Conservation (phyloP, 1,139 yeast species). For the Pichia norvegensis region DNA sequence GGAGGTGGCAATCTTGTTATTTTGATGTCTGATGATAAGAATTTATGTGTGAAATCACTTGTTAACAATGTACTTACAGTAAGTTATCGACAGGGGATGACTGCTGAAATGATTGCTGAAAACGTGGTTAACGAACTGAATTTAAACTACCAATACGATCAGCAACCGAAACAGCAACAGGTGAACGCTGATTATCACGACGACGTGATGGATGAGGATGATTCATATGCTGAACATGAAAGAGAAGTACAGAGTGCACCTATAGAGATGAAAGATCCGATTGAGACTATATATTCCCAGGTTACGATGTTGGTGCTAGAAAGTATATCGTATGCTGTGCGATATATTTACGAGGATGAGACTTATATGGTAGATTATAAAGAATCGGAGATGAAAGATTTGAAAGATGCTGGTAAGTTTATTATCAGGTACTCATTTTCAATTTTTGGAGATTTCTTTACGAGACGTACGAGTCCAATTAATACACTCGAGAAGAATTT, state of each 20-base stretch:
- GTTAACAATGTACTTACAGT: constrained; percentile 62
- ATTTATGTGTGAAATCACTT: constrained; percentile 71
- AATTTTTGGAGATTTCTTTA: constrained; percentile 47
- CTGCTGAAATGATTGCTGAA: constrained; percentile 50
- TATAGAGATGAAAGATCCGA: background rate
- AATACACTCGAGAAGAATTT: constrained; percentile 20
- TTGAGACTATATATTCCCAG: constrained; percentile 33
- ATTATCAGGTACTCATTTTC: constrained; percentile 48
- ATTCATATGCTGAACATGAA: background rate
- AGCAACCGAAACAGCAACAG: background rate
- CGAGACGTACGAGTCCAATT: constrained; percentile 24
- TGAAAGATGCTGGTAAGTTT: constrained; percentile 38
- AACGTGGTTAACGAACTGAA: constrained; percentile 40
- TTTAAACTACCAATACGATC: background rate
- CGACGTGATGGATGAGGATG: background rate
- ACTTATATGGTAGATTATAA: constrained; percentile 44
- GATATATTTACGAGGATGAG: constrained; percentile 52
- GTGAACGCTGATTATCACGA: background rate
- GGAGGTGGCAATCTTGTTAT: constrained; percentile 44
- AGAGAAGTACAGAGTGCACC: background rate
- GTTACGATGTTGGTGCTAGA: constrained; percentile 36
- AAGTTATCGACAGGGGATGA: constrained; percentile 52
- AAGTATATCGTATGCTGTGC: constrained; percentile 47
- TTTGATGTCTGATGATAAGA: constrained; percentile 72
- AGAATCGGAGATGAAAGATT: constrained; percentile 27